These are phyloP conservation scores for Daldinia sp. DNA, from an alignment of 2,329 filamentous ascomycete genomes.

Conservation along the genomic window DNA sequence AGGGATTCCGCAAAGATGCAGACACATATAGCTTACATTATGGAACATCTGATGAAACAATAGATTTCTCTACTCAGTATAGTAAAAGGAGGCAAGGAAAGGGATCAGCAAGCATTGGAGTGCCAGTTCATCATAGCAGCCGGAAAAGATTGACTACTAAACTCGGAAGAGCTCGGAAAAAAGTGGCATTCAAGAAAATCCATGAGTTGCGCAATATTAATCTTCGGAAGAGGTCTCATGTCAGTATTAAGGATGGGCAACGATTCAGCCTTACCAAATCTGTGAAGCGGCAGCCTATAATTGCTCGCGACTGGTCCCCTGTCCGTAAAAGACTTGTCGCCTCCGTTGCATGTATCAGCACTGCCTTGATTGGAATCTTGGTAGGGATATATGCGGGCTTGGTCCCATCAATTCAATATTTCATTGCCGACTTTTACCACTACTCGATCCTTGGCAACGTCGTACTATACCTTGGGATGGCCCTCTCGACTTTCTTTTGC, in stretches of 20 bases:
- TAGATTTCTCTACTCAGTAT: constrained; percentile 42
- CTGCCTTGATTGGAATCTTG: constrained; percentile 73
- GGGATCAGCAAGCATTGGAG: constrained; percentile 1
- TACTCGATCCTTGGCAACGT: constrained; percentile 77
- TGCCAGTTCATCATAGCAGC: constrained; percentile 5
- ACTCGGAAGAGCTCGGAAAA: constrained; percentile 9
- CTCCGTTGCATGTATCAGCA: constrained; percentile 74
- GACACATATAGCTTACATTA: constrained; percentile 46
- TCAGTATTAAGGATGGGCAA: constrained; percentile 60
- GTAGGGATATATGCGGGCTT: constrained; percentile 81
- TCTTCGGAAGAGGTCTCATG: constrained; percentile 60
- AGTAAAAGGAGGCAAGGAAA: constrained; percentile 15
- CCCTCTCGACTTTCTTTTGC: constrained; percentile 72
- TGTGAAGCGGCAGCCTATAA: constrained; percentile 68
- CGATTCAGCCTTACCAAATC: constrained; percentile 62
- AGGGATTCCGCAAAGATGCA: constrained; percentile 28
- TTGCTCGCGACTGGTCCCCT: constrained; percentile 76
- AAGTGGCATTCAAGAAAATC: constrained; percentile 21
- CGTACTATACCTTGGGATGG: constrained; percentile 74
- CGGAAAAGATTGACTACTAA: constrained; percentile 7
- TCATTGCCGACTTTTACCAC: constrained; percentile 73
- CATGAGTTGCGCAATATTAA: constrained; percentile 48
- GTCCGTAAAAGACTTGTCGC: constrained; percentile 74
- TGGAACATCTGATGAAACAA: constrained; percentile 41
- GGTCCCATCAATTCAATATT: constrained; percentile 81